Evolutionary conservation across 805 yeast species (phyloP).

Genomic region (Suhomyces prunicola): DNA sequence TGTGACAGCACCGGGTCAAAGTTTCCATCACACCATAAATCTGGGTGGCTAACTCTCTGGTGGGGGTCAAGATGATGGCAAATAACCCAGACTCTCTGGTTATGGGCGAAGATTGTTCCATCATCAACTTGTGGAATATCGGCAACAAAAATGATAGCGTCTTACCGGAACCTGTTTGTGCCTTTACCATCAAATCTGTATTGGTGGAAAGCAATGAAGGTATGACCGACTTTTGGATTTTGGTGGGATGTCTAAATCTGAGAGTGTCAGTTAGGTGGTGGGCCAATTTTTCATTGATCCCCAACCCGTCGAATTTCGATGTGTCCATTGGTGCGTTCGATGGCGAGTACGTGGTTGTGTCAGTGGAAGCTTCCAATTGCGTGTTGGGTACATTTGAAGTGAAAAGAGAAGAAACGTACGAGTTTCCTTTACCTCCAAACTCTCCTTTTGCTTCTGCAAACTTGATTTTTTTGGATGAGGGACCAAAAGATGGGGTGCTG

Average conservation of each 20-base stretch:
- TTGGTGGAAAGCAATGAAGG: constrained; percentile 51
- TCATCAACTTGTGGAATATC: constrained; percentile 68
- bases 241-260: constrained; percentile 68
- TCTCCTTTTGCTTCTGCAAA: constrained; percentile 50
- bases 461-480: constrained; percentile 35
- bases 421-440: constrained; percentile 52
- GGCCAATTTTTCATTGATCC: constrained; percentile 53
- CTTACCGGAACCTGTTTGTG: constrained; percentile 98
- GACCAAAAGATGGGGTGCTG: constrained; percentile 5
- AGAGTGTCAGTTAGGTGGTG: constrained; percentile 56
- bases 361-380: constrained; percentile 42
- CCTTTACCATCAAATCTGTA: constrained; percentile 81
- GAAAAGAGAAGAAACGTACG: constrained; percentile 84
- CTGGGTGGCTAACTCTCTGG: constrained; percentile 92
- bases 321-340: constrained; percentile 88
- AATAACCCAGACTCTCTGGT: constrained; percentile 76
- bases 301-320: constrained; percentile 68
- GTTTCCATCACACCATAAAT: constrained; percentile 78
- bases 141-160: constrained; percentile 88
- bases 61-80: constrained; percentile 87
- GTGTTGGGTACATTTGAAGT: constrained; percentile 41
- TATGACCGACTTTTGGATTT: constrained; percentile 77
- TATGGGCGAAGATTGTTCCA: constrained; percentile 39
- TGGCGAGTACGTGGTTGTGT: constrained; percentile 18
- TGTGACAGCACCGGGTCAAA: constrained; percentile 71